Conservation (phyloP, 176 grass and related monocot genomes). For the Bromus sterilis region DNA sequence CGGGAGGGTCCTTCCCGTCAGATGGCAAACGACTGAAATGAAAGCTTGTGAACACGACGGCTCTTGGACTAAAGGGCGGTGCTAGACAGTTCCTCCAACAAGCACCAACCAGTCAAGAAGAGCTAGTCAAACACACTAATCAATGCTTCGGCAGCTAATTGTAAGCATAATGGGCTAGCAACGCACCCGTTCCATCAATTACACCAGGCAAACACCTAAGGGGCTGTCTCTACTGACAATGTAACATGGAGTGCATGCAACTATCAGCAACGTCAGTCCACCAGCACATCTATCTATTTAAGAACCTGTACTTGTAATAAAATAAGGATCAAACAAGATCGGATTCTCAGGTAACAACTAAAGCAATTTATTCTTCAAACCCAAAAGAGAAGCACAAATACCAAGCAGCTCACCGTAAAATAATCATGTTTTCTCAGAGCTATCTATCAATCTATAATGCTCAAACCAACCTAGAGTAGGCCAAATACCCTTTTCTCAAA, state of each 20-base stretch:
- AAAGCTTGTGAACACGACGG: neutral
- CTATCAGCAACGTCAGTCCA: neutral
- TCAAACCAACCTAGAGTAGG: neutral
- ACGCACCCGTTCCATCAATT: neutral
- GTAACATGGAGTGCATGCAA: neutral
- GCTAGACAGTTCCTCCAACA: neutral
- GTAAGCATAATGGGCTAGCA: constrained; percentile 2
- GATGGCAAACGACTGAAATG: neutral
- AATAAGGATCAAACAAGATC: neutral
- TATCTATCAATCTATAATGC: neutral
- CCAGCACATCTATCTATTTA: neutral
- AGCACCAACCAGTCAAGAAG: neutral
- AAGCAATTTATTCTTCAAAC: neutral
- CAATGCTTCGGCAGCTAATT: neutral
- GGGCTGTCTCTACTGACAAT: neutral
- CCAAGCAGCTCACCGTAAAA: neutral
- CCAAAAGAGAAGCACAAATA: neutral
- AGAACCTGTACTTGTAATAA: neutral
- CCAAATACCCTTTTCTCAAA: neutral
- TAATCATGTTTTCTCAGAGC: neutral
- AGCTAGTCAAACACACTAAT: neutral
- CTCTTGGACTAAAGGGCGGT: neutral
- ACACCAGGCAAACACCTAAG: neutral
- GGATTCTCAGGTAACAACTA: neutral
- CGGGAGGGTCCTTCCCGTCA: neutral